Evolutionary conservation across 805 yeast species (phyloP).

Genomic region (Candida germanica): DNA sequence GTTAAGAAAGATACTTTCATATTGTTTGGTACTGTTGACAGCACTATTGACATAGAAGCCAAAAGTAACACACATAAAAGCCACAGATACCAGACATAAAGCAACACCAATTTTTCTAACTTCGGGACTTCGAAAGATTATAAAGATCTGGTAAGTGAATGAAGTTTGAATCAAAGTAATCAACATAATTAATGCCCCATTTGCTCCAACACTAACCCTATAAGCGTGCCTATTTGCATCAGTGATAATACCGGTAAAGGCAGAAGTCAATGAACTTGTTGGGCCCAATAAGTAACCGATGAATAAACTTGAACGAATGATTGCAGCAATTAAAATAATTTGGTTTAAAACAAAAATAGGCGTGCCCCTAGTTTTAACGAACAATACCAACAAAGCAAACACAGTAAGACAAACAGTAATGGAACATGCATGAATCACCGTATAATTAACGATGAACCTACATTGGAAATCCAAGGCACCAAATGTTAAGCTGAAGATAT

Average conservation of each 20-base stretch:
- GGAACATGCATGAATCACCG: constrained; percentile 16
- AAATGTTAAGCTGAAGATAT: constrained; percentile 11
- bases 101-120: constrained; percentile 38
- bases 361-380: constrained; percentile 47
- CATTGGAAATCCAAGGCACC: constrained; percentile 13
- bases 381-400: constrained; percentile 13
- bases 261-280: constrained; percentile 47
- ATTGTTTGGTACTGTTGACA: constrained; percentile 39
- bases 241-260: constrained; percentile 30
- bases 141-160: constrained; percentile 65
- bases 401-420: constrained; percentile 17
- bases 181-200: constrained; percentile 57
- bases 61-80: constrained; percentile 43
- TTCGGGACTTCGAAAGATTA: constrained; percentile 65
- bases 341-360: constrained; percentile 77
- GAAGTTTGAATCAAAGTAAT: constrained; percentile 62
- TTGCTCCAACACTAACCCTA: constrained; percentile 57
- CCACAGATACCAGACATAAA: constrained; percentile 35
- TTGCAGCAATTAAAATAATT: constrained; percentile 49
- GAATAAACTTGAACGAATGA: constrained; percentile 61
- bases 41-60: constrained; percentile 58
- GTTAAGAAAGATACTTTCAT: constrained; percentile 16
- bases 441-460: constrained; percentile 7
- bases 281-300: constrained; percentile 44
- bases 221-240: constrained; percentile 29